Evolutionary conservation across 352 stramenopile genomes (phyloP).

Genomic region (Phytophthora citricola): DNA sequence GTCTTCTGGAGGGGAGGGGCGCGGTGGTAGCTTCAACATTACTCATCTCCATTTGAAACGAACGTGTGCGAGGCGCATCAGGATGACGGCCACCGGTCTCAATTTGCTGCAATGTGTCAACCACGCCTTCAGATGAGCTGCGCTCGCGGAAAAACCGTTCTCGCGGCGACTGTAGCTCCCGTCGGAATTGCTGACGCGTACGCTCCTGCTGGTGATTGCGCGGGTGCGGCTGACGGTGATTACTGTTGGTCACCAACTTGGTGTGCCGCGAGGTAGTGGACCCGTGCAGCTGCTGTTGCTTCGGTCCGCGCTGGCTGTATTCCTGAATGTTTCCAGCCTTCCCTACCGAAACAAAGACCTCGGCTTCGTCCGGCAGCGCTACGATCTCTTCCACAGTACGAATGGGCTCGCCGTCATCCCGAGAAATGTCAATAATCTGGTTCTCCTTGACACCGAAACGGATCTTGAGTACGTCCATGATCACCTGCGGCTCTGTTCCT

Average conservation of each 20-base stretch:
- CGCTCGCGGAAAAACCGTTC: constrained; percentile 54
- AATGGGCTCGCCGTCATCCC: constrained; percentile 74
- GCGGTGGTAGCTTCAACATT: constrained; percentile 26
- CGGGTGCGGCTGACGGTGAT: constrained; percentile 21
- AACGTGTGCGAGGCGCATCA: constrained; percentile 54
- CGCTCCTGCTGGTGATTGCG: constrained; percentile 38
- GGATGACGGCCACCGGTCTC: constrained; percentile 24
- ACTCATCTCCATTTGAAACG: constrained; percentile 56
- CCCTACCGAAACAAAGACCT: constrained; percentile 80
- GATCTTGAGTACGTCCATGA: constrained; percentile 80
- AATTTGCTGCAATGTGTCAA: constrained; percentile 49
- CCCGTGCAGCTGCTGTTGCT: constrained; percentile 32
- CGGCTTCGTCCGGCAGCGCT: constrained; percentile 62
- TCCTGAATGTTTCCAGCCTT: constrained; percentile 84
- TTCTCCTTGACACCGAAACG: constrained; percentile 79
- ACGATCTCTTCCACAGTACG: constrained; percentile 50
- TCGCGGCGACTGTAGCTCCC: constrained; percentile 39
- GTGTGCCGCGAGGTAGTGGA: constrained; percentile 14
- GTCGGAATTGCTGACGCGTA: constrained; percentile 35
- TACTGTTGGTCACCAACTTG: constrained; percentile 8
- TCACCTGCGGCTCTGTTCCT: constrained; percentile 73
- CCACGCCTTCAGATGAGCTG: constrained; percentile 62
- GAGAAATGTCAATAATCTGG: constrained; percentile 82
- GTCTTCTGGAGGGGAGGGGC: constrained; percentile 26
- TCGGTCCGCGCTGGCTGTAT: constrained; percentile 31